Conservation (phyloP, 176 grass and related monocot species). For the Zoysia pacifica region DNA sequence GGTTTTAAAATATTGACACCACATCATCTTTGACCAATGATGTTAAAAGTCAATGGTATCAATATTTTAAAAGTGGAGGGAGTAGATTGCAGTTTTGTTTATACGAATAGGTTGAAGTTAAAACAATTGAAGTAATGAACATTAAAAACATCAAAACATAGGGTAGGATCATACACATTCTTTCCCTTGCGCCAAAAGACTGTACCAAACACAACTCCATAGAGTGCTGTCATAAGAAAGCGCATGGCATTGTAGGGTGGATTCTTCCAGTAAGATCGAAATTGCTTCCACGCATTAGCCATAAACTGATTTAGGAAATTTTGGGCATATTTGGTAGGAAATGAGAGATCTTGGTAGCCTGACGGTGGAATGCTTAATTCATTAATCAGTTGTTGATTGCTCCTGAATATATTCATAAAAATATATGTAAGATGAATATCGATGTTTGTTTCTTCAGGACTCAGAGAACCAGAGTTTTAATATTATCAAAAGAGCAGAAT, state of each 20-base stretch:
- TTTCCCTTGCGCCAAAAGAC: constrained; percentile 78
- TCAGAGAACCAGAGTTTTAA: constrained; percentile 16
- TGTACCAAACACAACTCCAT: constrained; percentile 78
- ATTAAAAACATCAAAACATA: background rate
- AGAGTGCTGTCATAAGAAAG: constrained; percentile 66
- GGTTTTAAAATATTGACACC: too few relatives aligned
- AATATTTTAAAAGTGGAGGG: too few relatives aligned
- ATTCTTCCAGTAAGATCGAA: constrained; percentile 87
- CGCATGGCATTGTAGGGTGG: constrained; percentile 81
- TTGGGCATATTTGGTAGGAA: constrained; percentile 83
- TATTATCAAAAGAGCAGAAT: background rate
- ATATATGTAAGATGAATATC: background rate
- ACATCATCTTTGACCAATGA: too few relatives aligned
- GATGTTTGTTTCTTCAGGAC: background rate
- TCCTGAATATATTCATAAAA: constrained; percentile 41
- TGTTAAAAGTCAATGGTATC: too few relatives aligned
- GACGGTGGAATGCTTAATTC: constrained; percentile 61
- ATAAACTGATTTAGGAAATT: constrained; percentile 34
- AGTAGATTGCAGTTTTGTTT: background rate
- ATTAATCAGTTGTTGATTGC: constrained; percentile 70
- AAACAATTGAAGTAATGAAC: constrained; percentile 14
- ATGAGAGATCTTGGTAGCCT: constrained; percentile 66
- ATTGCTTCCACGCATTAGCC: constrained; percentile 83
- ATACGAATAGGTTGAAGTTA: background rate
- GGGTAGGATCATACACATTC: constrained; percentile 55